Percentiles rank a stretch among this genome's conserved stretches.
These are phyloP conservation scores for Rhododendron molle DNA, from an alignment of 148 eudicot genomes.

Conservation along the genomic window DNA sequence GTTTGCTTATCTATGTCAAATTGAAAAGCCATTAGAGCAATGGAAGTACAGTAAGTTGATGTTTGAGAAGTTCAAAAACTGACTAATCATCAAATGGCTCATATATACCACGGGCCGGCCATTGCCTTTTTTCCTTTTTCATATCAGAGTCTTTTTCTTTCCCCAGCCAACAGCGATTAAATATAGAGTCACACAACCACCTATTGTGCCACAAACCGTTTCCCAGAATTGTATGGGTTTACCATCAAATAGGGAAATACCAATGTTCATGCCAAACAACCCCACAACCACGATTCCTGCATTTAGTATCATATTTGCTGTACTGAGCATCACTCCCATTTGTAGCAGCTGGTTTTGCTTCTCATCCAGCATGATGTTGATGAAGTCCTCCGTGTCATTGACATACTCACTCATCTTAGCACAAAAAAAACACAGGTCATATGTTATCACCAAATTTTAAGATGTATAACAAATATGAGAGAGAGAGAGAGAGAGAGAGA, in stretches of 20 bases:
- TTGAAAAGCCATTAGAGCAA: background rate
- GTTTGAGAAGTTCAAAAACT: background rate
- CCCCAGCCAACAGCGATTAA: constrained; percentile 42
- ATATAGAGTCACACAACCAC: constrained; percentile 29
- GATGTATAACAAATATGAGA: background rate
- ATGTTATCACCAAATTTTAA: background rate
- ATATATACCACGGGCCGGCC: background rate
- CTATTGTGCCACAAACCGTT: constrained; percentile 27
- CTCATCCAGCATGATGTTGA: constrained; percentile 64
- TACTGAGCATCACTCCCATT: constrained; percentile 61
- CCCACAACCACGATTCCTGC: constrained; percentile 50
- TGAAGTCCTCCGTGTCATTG: constrained; percentile 61
- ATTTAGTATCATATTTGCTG: constrained; percentile 45
- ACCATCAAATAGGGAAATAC: constrained; percentile 26
- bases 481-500: background rate
- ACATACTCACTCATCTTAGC: constrained; percentile 58
- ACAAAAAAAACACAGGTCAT: background rate
- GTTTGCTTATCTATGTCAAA: background rate
- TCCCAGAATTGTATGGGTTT: constrained; percentile 32
- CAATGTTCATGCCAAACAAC: constrained; percentile 57
- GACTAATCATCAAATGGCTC: background rate
- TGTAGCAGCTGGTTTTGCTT: constrained; percentile 60
- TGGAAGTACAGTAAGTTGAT: background rate
- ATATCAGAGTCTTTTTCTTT: constrained; percentile 24
- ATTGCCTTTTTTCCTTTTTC: background rate